These are phyloP conservation scores for Geotrichum macrosporum DNA, from an alignment of 1,139 yeast species.

Conservation along the genomic window DNA sequence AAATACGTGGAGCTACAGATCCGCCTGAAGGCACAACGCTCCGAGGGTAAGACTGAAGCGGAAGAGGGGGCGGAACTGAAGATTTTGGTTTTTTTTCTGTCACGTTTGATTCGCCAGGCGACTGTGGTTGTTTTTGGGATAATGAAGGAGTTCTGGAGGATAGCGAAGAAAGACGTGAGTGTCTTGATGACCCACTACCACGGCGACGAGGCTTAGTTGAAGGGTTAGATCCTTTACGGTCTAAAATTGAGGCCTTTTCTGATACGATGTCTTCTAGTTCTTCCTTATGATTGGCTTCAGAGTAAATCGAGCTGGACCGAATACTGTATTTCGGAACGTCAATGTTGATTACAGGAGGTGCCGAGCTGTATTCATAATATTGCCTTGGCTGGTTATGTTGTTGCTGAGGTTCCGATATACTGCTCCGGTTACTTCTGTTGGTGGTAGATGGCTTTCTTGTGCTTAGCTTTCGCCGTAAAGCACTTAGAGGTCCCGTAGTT, in stretches of 20 bases:
- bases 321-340: conserved; percentile 16
- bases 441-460: background rate
- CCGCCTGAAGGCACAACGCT: background rate
- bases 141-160: background rate
- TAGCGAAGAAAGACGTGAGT: background rate
- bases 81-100: background rate
- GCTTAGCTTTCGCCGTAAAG: conserved; percentile 4
- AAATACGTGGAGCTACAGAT: conserved; percentile 25
- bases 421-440: background rate
- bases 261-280: background rate
- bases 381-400: background rate
- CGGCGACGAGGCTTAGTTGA: background rate
- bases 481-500: background rate
- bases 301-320: conserved; percentile 19
- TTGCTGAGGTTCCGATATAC: background rate
- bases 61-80: background rate
- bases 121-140: too few relatives aligned
- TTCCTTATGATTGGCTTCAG: conserved; percentile 3
- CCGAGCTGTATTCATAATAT: conserved; percentile 6
- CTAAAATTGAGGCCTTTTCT: background rate
- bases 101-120: too few relatives aligned
- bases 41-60: conserved; percentile 6
- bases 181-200: background rate
- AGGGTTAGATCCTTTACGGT: background rate
- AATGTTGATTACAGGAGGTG: conserved; percentile 19